Conservation (phyloP, 805 yeast species). For the Metschnikowia shivogae region DNA sequence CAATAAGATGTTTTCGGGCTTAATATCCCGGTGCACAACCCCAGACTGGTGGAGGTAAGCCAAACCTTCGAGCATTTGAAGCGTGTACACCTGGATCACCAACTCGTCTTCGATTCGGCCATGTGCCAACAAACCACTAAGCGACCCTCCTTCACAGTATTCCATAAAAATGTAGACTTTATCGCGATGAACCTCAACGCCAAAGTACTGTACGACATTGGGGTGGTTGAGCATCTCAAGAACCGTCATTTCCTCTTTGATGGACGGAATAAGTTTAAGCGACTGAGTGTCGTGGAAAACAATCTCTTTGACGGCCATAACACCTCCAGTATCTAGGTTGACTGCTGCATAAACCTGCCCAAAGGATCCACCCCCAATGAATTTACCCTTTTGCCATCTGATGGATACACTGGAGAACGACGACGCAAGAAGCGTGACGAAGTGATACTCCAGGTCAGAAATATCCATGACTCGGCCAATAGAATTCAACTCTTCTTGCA, state of each 20-base stretch:
- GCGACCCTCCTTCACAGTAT: slow-evolving; percentile 92
- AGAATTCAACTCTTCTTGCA: slow-evolving; percentile 39
- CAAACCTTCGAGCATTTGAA: slow-evolving; percentile 92
- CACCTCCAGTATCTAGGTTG: slow-evolving; percentile 90
- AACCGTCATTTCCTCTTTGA: slow-evolving; percentile 95
- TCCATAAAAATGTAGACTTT: slow-evolving; percentile 96
- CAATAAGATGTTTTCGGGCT: slow-evolving; percentile 87
- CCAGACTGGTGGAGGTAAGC: slow-evolving; percentile 93
- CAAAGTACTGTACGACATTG: slow-evolving; percentile 92
- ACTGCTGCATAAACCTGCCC: slow-evolving; percentile 92
- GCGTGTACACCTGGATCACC: slow-evolving; percentile 82
- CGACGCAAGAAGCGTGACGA: slow-evolving; percentile 79
- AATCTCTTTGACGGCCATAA: slow-evolving; percentile 96
- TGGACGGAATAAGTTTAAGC: slow-evolving; percentile 76
- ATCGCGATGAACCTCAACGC: slow-evolving; percentile 96
- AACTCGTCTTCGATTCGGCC: slow-evolving; percentile 95
- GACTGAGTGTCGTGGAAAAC: slow-evolving; percentile 84
- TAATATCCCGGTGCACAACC: slow-evolving; percentile 93
- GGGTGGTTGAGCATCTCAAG: slow-evolving; percentile 94
- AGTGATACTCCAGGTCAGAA: slow-evolving; percentile 81
- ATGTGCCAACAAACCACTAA: slow-evolving; percentile 78
- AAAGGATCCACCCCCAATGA: slow-evolving; percentile 92
- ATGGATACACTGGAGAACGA: slow-evolving; percentile 86
- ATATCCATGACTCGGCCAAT: slow-evolving; percentile 91
- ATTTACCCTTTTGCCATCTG: slow-evolving; percentile 95